phyloP scores from a whole-genome alignment of 176 grass and related monocot genomes.

The Carex cristatella region DNA sequence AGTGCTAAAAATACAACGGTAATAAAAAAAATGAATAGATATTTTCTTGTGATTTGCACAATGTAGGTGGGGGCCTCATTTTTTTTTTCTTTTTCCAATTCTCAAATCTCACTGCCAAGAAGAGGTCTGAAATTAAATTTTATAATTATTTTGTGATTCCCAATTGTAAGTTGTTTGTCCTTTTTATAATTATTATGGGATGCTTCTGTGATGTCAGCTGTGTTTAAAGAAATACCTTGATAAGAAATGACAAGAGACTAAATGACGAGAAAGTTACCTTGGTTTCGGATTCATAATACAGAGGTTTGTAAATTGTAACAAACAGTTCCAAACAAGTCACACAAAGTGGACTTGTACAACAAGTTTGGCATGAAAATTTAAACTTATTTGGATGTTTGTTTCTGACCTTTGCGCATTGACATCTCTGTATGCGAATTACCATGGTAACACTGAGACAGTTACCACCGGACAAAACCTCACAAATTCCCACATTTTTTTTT shows the following conservation, averaged over 20 bases:
- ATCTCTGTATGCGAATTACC: slow-evolving; percentile 1
- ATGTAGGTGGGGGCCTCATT: background rate
- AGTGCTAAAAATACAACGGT: too few species aligned
- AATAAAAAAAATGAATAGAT: too few species aligned
- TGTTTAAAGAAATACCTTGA: slow-evolving; percentile 6
- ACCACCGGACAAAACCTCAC: slow-evolving; percentile 18
- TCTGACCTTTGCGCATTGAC: slow-evolving; percentile 17
- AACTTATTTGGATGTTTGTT: slow-evolving; percentile 13
- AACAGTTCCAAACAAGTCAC: background rate
- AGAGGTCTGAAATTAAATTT: background rate
- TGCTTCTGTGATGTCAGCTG: slow-evolving; percentile 11
- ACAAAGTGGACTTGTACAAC: background rate
- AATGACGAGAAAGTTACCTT: slow-evolving; percentile 20
- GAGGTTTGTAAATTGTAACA: background rate
- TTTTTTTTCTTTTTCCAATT: background rate
- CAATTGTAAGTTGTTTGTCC: background rate
- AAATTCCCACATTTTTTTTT: slow-evolving; percentile 10
- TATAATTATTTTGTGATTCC: background rate
- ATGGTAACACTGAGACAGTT: slow-evolving; percentile 7
- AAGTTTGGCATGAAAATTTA: background rate
- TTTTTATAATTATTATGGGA: background rate
- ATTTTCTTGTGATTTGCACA: too few species aligned
- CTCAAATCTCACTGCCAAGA: background rate
- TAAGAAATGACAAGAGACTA: slow-evolving; percentile 16
- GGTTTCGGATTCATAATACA: slow-evolving; percentile 13